phyloP scores from a whole-genome alignment of 2,329 filamentous ascomycete genomes.

The Xylaria sp. region DNA sequence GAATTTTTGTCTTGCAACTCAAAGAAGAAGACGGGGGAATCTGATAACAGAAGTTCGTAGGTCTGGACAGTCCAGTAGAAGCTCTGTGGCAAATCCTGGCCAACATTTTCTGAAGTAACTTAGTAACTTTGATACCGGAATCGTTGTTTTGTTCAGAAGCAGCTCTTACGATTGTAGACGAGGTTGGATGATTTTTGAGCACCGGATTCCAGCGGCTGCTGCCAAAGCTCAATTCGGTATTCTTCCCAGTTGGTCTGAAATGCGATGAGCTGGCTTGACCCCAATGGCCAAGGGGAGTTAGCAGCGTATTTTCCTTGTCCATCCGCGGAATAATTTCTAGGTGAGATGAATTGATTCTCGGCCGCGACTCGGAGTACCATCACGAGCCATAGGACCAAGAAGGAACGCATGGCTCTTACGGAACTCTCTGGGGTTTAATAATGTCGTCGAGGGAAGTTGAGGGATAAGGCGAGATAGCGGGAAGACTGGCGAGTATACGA shows the following conservation, averaged over 20 bases:
- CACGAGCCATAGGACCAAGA: not conserved
- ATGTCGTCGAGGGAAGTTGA: not conserved
- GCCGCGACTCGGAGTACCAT: not conserved
- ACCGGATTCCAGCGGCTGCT: not conserved
- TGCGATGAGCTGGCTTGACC: slow-evolving; percentile 20
- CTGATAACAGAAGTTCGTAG: slow-evolving; percentile 20
- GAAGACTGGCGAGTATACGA: not conserved
- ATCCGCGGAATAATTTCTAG: not conserved
- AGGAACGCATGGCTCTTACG: not conserved
- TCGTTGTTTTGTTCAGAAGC: not conserved
- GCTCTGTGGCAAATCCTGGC: slow-evolving; percentile 15
- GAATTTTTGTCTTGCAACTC: slow-evolving; percentile 16
- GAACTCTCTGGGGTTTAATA: not conserved
- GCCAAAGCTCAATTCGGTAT: slow-evolving; percentile 26
- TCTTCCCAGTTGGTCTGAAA: slow-evolving; percentile 10
- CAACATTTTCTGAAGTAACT: not conserved
- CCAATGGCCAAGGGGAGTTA: slow-evolving; percentile 4
- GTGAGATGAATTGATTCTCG: slow-evolving; percentile 19
- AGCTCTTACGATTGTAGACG: slow-evolving; percentile 16
- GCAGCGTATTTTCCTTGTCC: not conserved
- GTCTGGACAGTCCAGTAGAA: slow-evolving; percentile 31
- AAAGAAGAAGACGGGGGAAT: slow-evolving; percentile 28
- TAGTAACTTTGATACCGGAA: not conserved
- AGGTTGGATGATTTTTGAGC: not conserved
- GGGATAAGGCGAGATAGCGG: not conserved